Evolutionary conservation across 345 rosid genomes (phyloP).

Genomic region (Balakata baccata): DNA sequence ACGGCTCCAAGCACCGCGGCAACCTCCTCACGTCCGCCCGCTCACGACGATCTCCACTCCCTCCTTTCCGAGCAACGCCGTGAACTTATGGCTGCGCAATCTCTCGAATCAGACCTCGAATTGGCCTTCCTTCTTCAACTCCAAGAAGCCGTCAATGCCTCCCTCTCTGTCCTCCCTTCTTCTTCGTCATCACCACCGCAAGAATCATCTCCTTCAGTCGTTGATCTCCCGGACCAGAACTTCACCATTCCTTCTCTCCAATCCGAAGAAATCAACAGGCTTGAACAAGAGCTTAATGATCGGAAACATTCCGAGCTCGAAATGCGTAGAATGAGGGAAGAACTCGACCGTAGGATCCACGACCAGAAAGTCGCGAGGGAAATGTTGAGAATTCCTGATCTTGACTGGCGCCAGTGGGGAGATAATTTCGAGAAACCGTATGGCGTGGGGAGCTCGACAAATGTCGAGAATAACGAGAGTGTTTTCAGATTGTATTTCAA

Average conservation of each 20-base stretch:
- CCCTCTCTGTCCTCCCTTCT: conserved; percentile 30
- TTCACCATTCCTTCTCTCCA: conserved; percentile 25
- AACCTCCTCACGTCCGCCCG: neutral
- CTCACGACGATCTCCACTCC: neutral
- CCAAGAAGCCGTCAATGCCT: conserved; percentile 56
- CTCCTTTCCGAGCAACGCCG: conserved; percentile 13
- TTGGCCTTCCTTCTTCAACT: conserved; percentile 66
- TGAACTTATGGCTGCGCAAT: conserved; percentile 45
- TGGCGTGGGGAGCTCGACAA: neutral
- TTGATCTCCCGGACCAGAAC: neutral
- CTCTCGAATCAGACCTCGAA: conserved; percentile 48
- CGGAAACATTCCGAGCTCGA: conserved; percentile 37
- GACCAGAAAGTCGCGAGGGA: conserved; percentile 60
- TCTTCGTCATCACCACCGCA: conserved; percentile 17
- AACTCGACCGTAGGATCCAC: conserved; percentile 54
- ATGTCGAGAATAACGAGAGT: neutral
- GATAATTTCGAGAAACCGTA: conserved; percentile 45
- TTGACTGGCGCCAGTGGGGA: conserved; percentile 56
- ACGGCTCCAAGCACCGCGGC: neutral
- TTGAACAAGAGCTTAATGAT: conserved; percentile 42
- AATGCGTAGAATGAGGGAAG: conserved; percentile 34
- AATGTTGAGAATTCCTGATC: conserved; percentile 45
- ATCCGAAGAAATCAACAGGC: conserved; percentile 41
- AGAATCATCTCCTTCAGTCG: neutral
- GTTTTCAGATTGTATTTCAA: conserved; percentile 33